A percentile compares a stretch with the other conserved stretches of the same genome.
Evolutionary conservation across 2,329 filamentous ascomycete genomes (phyloP).

Genomic region (Aspergillus ochraceus): DNA sequence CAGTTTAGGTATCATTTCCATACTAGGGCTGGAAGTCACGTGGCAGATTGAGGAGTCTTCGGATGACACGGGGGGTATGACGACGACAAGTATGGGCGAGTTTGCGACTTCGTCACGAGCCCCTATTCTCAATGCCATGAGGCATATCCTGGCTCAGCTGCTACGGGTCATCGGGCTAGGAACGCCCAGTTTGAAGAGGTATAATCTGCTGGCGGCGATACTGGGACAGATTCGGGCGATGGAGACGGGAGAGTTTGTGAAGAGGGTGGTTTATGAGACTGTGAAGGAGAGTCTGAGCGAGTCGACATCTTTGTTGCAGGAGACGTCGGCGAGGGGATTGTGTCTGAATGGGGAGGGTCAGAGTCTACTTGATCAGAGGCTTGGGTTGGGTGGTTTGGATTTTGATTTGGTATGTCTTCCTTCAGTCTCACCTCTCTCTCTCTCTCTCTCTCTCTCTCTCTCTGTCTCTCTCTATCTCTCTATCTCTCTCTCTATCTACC

Average conservation of each 20-base stretch:
- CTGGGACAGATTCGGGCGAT: conserved; percentile 16
- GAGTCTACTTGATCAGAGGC: too few species aligned
- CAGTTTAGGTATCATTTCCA: background rate
- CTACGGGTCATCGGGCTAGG: conserved; percentile 21
- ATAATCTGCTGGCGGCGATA: conserved; percentile 14
- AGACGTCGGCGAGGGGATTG: background rate
- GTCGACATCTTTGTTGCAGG: background rate
- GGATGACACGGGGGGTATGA: background rate
- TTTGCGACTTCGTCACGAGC: conserved; percentile 10
- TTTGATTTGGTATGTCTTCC: background rate
- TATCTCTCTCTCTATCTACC: background rate
- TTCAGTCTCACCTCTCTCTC: background rate
- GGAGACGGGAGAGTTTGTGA: background rate
- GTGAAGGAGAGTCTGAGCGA: background rate
- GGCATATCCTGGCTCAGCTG: conserved; percentile 21
- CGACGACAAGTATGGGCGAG: conserved; percentile 7
- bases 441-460: too few species aligned
- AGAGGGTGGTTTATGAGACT: conserved; percentile 2
- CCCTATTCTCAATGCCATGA: conserved; percentile 19
- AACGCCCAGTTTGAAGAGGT: conserved; percentile 19
- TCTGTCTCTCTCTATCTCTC: too few species aligned
- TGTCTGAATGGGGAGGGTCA: background rate
- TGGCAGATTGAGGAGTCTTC: conserved; percentile 24
- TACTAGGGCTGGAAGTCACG: conserved; percentile 19
- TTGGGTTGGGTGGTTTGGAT: background rate